Evolutionary conservation across 768 basidiomycete genomes (phyloP).

Genomic region (Dacryopinax spathularia): DNA sequence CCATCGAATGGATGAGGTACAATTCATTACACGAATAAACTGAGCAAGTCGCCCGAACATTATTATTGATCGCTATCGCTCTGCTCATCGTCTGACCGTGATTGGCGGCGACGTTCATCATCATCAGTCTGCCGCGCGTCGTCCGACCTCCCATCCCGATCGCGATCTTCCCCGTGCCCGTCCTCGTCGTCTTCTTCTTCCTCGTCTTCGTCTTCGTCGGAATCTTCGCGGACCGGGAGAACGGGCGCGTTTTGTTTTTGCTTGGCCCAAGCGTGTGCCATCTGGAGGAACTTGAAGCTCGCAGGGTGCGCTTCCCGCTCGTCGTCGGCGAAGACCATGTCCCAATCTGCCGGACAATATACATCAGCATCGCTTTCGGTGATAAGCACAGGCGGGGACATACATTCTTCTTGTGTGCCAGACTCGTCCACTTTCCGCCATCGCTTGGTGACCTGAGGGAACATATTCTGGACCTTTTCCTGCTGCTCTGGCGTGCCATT

Average conservation of each 20-base stretch:
- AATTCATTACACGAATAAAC: not conserved
- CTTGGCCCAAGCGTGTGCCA: conserved; percentile 72
- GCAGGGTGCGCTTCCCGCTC: conserved; percentile 85
- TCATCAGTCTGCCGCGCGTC: not conserved
- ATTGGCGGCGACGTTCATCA: not conserved
- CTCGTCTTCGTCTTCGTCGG: conserved; percentile 20
- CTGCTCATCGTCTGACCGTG: not conserved
- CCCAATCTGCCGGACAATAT: conserved; percentile 53
- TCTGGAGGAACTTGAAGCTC: conserved; percentile 88
- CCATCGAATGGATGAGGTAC: not conserved
- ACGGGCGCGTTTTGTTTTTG: conserved; percentile 9
- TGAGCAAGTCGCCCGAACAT: not conserved
- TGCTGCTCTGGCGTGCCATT: conserved; percentile 61
- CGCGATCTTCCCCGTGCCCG: conserved; percentile 12
- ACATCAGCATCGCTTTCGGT: not conserved
- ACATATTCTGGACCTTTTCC: conserved; percentile 75
- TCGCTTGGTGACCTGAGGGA: conserved; percentile 80
- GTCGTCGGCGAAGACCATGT: conserved; percentile 91
- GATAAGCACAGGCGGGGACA: not conserved
- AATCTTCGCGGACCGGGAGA: conserved; percentile 18
- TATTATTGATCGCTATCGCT: not conserved
- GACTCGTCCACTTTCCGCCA: conserved; percentile 76
- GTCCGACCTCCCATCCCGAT: not conserved
- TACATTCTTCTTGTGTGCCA: conserved; percentile 69
- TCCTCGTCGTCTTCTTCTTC: conserved; percentile 19